Evolutionary conservation across 768 basidiomycete genomes (phyloP), one percentile per base, ranked within the genome.

Genomic region (Auricularia auricula-judae): DNA sequence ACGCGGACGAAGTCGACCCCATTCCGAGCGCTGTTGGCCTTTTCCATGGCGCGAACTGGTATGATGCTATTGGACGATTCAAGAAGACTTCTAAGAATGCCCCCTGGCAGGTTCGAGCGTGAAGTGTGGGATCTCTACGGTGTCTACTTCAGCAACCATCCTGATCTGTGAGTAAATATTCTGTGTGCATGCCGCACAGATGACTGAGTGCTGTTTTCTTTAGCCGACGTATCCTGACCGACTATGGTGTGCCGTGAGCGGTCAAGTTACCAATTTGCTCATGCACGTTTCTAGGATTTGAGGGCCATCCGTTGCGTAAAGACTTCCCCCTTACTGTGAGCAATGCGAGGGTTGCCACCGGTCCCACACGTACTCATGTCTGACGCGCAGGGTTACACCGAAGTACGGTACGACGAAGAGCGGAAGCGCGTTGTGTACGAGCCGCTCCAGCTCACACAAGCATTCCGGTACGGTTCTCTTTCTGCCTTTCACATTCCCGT

Each of bases 91-190:
- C 44, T 67, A 60, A 62, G 68, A 36, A 60, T 43, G 18, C 21
- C 36, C 44, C 51, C 44, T 39, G 60, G 33, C 65, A 91, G 89
- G 89, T 98, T 97, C 74, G 97, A 99, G 76, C 83, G 97, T 65
- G 97, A 99, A 76, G 87, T 91, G 35, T 99, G 96, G 95, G 97
- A 99, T 78, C 82, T 99, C 76, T 99, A 80, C 72, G 97, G 97
- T 56, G 89, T 99, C 59, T 97, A 93, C 81, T 99, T 99, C 81
- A 85, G 85, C 66, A 89, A 86, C 61, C 97, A 99, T 76, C 97
- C 97, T 23, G 97, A 99, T 75, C 82, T 99, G 89, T 94, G 72
- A 70, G 91, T 84, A 18, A 36, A 56, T 23, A 66, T 29, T 29
- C 29, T 29, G 54, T 21, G 53, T 35, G 42, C 36, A 7, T 18